phyloP scores from a whole-genome alignment of 2,329 filamentous ascomycete genomes.

The Gliomastix tumulicola region DNA sequence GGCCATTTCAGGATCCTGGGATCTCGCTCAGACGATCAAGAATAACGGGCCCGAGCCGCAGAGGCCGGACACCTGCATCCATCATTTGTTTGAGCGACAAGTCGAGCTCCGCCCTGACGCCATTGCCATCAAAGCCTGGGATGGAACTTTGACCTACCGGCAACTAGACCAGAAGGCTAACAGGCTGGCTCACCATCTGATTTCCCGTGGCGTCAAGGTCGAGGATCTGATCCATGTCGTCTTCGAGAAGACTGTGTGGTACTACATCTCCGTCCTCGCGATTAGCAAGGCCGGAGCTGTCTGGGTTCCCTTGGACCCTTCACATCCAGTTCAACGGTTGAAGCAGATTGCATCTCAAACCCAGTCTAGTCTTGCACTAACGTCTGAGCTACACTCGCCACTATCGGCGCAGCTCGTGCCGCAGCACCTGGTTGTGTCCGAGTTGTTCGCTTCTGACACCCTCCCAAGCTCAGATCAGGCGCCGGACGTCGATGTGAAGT shows the following conservation, averaged over 20 bases:
- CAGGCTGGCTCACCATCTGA: not conserved
- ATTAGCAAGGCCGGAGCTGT: constrained; percentile 6
- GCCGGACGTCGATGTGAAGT: constrained; percentile 8
- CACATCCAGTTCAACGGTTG: constrained; percentile 1
- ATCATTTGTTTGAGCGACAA: constrained; percentile 27
- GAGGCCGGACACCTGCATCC: constrained; percentile 18
- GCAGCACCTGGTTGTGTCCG: too few species aligned
- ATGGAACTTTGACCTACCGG: constrained; percentile 28
- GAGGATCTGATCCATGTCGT: constrained; percentile 2
- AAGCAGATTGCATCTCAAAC: not conserved
- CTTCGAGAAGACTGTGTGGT: constrained; percentile 6
- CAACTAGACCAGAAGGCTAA: constrained; percentile 1
- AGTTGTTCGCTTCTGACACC: too few species aligned
- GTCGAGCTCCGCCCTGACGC: constrained; percentile 19
- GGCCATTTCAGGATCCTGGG: not conserved
- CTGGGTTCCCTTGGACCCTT: constrained; percentile 4
- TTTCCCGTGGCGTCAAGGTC: not conserved
- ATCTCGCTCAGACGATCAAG: not conserved
- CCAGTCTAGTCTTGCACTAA: too few species aligned
- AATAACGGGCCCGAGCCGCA: not conserved
- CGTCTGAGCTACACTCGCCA: too few species aligned
- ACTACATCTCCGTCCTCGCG: constrained; percentile 2
- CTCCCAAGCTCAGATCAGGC: too few species aligned
- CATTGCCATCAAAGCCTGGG: constrained; percentile 30
- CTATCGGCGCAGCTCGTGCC: too few species aligned